phyloP scores from a whole-genome alignment of 1,139 yeast species.

The Suhomyces coccinellae region DNA sequence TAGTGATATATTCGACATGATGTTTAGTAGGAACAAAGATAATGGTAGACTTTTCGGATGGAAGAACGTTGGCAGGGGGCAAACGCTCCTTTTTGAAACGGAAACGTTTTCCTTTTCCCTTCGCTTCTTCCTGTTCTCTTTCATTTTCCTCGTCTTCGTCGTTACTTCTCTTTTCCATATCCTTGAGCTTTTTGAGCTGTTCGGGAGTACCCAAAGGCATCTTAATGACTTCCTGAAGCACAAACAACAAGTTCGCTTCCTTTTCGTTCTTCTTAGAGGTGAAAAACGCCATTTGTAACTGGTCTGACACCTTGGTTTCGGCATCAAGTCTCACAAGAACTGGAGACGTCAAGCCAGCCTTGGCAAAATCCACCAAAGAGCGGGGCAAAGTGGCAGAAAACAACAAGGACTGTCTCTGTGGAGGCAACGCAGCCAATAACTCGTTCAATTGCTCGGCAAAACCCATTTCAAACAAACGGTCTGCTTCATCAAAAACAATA shows the following conservation, averaged over 20 bases:
- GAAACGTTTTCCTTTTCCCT: constrained; percentile 34
- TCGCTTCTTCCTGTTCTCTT: constrained; percentile 33
- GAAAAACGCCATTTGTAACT: constrained; percentile 86
- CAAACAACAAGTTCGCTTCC: constrained; percentile 78
- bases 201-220: constrained; percentile 78
- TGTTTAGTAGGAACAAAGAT: constrained; percentile 96
- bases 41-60: constrained; percentile 78
- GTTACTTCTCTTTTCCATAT: constrained; percentile 44
- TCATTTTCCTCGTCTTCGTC: constrained; percentile 53
- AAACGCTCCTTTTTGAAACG: constrained; percentile 55
- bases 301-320: constrained; percentile 85
- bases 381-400: constrained; percentile 96
- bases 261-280: constrained; percentile 81
- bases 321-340: constrained; percentile 90
- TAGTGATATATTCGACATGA: constrained; percentile 88
- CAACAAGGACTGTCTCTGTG: constrained; percentile 79
- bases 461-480: constrained; percentile 95
- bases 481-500: constrained; percentile 97
- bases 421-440: constrained; percentile 77
- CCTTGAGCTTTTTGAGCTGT: constrained; percentile 54
- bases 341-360: constrained; percentile 92
- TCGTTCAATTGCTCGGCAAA: constrained; percentile 94
- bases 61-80: constrained; percentile 80
- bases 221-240: constrained; percentile 81
- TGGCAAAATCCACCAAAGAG: constrained; percentile 91